Base-by-base conservation (phyloP, 1,284 basidiomycete genomes). In the Puccinia hordei region DNA sequence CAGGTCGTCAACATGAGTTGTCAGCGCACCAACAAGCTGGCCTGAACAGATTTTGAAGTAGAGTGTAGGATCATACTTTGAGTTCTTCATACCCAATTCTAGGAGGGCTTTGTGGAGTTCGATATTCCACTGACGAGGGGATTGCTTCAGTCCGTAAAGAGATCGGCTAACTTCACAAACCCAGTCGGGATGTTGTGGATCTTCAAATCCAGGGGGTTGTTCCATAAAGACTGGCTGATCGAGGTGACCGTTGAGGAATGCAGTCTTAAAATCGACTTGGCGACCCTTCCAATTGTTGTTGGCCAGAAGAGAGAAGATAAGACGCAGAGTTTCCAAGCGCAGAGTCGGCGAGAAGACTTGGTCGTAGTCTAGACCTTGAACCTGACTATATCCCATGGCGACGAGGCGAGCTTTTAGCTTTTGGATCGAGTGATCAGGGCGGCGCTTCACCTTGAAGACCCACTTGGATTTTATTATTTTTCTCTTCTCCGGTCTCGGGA, bases 131-230 rank as follows among this genome's bases (percentile, higher is more conserved):
- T 46, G 41, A 10, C 41, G 41, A 10, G 68, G 68, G 15, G 30
- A 71, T 49, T 38, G 68, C 41, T 71, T 71, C 10, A 71, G 41
- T 19, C 68, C 68, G 30, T 71, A 44, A 3, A 71, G 13, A 27
- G 63, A 66, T 3, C 33, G 22, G 19, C 8, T 5, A 24, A 66
- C 22, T 19, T 35, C 12, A 12, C 38, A 41, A 12, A 41, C 38
- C 38, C 38, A 41, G 38, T 41, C 38, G 38, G 38, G 38, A 12
- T 41, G 38, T 41, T 41, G 38, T 6, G 38, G 38, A 12, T 41
- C 38, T 41, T 41, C 38, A 12, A 41, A 41, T 6, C 38, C 38
- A 12, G 38, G 38, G 38, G 38, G 38, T 41, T 41, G 38, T 41
- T 41, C 38, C 38, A 41, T 41, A 12, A 6, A 41, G 38, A 41